A percentile compares a stretch with the other conserved stretches of the same genome.
Evolutionary conservation across 2,329 filamentous ascomycete species (phyloP).

Genomic region (Phaeosphaeria sp.): DNA sequence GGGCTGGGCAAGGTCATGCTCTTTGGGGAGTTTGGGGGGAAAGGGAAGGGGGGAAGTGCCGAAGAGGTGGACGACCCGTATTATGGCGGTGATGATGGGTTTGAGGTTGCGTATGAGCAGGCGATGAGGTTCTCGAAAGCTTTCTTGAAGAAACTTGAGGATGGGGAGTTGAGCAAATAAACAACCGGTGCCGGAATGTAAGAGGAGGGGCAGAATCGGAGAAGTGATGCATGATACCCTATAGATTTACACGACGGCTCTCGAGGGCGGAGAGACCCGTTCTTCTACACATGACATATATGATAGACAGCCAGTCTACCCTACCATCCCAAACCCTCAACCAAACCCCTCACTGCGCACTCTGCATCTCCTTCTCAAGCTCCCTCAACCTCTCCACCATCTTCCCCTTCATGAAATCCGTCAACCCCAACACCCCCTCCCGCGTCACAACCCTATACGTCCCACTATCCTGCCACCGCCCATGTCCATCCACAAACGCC

Average conservation of each 20-base stretch:
- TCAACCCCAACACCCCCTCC: slow-evolving; percentile 58
- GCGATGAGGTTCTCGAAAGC: slow-evolving; percentile 76
- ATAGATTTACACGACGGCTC: slow-evolving; percentile 5
- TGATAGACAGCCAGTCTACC: background rate
- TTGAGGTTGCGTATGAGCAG: slow-evolving; percentile 87
- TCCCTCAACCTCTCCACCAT: slow-evolving; percentile 23
- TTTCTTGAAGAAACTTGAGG: slow-evolving; percentile 69
- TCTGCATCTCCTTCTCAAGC: slow-evolving; percentile 27
- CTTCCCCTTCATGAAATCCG: slow-evolving; percentile 30
- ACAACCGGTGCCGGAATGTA: no score
- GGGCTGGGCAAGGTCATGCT: slow-evolving; percentile 69
- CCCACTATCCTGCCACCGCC: slow-evolving; percentile 66
- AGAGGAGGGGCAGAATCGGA: no score
- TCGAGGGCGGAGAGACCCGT: background rate
- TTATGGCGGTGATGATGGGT: slow-evolving; percentile 84
- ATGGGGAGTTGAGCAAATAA: slow-evolving; percentile 40
- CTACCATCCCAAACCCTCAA: no score
- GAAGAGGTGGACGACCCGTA: slow-evolving; percentile 86
- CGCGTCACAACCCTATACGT: slow-evolving; percentile 68
- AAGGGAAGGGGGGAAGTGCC: slow-evolving; percentile 54
- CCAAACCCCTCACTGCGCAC: slow-evolving; percentile 9
- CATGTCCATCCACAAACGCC: slow-evolving; percentile 61
- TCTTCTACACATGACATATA: background rate
- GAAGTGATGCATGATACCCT: slow-evolving; percentile 28
- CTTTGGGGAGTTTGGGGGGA: slow-evolving; percentile 81